Evolutionary conservation across 1,284 basidiomycete genomes (phyloP).

Genomic region (Moesziomyces parantarcticus): DNA sequence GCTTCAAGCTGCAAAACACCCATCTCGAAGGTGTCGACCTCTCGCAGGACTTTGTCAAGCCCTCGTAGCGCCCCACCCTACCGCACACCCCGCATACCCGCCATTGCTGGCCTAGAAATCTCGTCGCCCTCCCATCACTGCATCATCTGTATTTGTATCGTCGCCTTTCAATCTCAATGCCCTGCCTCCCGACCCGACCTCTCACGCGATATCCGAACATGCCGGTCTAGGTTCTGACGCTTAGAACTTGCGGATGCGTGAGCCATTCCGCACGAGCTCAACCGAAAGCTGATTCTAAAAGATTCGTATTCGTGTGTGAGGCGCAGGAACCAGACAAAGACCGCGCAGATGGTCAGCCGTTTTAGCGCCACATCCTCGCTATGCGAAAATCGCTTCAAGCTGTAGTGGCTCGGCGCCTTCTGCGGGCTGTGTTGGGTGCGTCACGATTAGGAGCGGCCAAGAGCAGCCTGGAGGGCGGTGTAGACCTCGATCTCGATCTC

Average conservation of each 20-base stretch:
- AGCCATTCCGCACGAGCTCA: too few species aligned
- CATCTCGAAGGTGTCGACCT: constrained; percentile 85
- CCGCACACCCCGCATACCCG: constrained; percentile 1
- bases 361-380: background rate
- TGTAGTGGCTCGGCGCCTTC: background rate
- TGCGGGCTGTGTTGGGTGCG: too few species aligned
- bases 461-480: constrained; percentile 89
- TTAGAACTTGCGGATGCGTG: too few species aligned
- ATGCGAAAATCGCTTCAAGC: background rate
- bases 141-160: background rate
- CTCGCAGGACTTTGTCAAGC: constrained; percentile 72
- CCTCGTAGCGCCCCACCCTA: constrained; percentile 8
- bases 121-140: too few species aligned
- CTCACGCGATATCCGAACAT: background rate
- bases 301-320: constrained; percentile 17
- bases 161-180: background rate
- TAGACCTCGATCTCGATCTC: constrained; percentile 95
- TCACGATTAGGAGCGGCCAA: constrained; percentile 67
- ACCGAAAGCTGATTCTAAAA: background rate
- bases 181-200: background rate
- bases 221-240: too few species aligned
- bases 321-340: background rate
- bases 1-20: constrained; percentile 82
- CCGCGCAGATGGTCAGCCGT: background rate
- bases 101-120: too few species aligned